Evolutionary conservation across 805 yeast genomes (phyloP), one percentile per base, ranked within the genome.

Genomic region (Alloascoidea africana): DNA sequence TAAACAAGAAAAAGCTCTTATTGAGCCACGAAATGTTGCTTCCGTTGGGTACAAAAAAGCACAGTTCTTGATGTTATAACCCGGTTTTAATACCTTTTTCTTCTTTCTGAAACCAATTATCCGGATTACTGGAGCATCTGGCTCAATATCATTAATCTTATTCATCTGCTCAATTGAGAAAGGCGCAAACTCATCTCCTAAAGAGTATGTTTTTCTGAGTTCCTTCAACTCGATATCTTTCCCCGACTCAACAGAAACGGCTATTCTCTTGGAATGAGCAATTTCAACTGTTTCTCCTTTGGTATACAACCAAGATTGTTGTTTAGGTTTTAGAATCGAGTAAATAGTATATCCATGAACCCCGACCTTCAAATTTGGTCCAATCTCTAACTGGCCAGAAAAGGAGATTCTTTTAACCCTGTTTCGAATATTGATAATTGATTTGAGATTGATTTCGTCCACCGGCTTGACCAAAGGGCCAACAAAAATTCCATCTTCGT

Each of bases 341-440:
- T 66, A 67, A 14, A 77, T 60, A 0, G 76, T 54, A 45, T 71
- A 75, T 0, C 89, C 91, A 45, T 66, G 70, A 0, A 80, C 56
- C 0, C 79, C 71, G 36, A 82, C 64, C 1, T 63, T 63, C 14
- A 81, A 14, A 0, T 58, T 52, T 34, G 69, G 71, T 40, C 70
- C 63, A 4, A 81, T 54, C 1, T 68, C 59, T 34, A 81, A 52
- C 5, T 76, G 70, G 41, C 81, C 72, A 11, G 68, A 63, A 47
- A 76, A 77, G 38, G 65, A 69, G 1, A 69, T 63, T 36, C 89
- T 53, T 37, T 68, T 68, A 4, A 78, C 63, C 46, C 78, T 81
- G 43, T 68, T 72, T 18, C 70, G 60, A 37, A 75, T 53, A 17
- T 68, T 49, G 2, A 81, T 66, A 32, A 65, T 58, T 4, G 62